Evolutionary conservation across 1,284 basidiomycete genomes (phyloP).

Genomic region (Tylopilus sp.): DNA sequence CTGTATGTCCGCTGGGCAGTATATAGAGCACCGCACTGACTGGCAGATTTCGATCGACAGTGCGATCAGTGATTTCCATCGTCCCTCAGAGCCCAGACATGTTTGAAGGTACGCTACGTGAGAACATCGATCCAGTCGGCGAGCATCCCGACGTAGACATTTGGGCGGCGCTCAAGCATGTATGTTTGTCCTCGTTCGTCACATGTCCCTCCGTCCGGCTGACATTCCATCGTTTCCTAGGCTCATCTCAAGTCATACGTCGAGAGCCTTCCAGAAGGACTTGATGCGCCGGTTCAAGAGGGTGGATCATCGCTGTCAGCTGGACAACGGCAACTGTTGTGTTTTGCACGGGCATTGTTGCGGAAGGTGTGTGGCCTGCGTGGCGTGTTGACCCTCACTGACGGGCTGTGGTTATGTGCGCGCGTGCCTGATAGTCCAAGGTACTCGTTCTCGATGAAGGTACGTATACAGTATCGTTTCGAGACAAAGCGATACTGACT

Average conservation of each 20-base stretch:
- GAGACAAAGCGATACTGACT: background rate
- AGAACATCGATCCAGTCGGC: slow-evolving; percentile 81
- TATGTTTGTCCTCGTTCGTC: slow-evolving; percentile 41
- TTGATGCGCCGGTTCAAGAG: slow-evolving; percentile 79
- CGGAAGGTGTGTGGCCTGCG: slow-evolving; percentile 47
- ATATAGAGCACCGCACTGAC: background rate
- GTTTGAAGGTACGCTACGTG: slow-evolving; percentile 83
- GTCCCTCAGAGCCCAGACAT: slow-evolving; percentile 84
- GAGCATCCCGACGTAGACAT: slow-evolving; percentile 74
- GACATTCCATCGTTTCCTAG: slow-evolving; percentile 30
- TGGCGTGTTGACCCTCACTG: background rate
- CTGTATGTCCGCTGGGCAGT: slow-evolving; percentile 41
- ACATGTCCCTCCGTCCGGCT: slow-evolving; percentile 7
- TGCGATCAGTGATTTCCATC: slow-evolving; percentile 78
- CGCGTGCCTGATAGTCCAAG: slow-evolving; percentile 57
- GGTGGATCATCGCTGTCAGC: slow-evolving; percentile 81
- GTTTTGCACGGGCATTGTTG: slow-evolving; percentile 78
- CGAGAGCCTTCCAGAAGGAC: slow-evolving; percentile 63
- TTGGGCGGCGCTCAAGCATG: slow-evolving; percentile 79
- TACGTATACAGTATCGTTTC: slow-evolving; percentile 20
- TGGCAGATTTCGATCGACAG: slow-evolving; percentile 36
- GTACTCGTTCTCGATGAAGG: slow-evolving; percentile 91
- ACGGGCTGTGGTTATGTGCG: background rate
- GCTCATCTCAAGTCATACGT: slow-evolving; percentile 71
- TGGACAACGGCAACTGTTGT: slow-evolving; percentile 84